Evolutionary conservation across 2,329 filamentous ascomycete species (phyloP), one percentile per base, ranked within the genome.

Genomic region (Beauveria sp.): DNA sequence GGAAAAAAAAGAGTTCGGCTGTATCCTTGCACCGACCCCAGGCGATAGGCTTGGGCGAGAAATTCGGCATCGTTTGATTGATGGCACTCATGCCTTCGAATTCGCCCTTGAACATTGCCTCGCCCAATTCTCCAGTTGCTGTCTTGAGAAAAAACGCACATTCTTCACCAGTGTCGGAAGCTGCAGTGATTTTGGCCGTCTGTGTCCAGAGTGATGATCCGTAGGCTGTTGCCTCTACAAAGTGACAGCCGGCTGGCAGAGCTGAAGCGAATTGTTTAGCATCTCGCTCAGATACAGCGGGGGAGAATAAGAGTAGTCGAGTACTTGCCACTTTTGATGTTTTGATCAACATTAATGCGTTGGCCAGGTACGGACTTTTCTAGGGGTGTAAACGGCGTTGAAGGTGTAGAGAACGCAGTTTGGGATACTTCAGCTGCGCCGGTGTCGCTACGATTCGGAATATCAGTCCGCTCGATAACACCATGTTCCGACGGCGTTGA

Each of bases 11-110:
- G 3, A 51, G 22, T 3, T 44, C 22, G 1, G 46, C 1, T 4
- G 12, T 16, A 9, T 59, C 22, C 18, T 18, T n/a, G 26, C 30
- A 59, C 16, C 10, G 46, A 5, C 55, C 46, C 55, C 55, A 59
- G 26, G 55, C 46, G 41, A 59, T 52, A 2, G 55, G 55, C 8
- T 52, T 52, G 14, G 55, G 55, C 20, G 55, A 50, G 5, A 59
- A 59, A 18, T 43, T 46, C 16, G 46, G 55, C 47, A 34, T 24
- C 5, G 37, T 16, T 5, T 30, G 6, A 12, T 50, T 9, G 16
- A 59, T 59, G 18, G 37, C 44, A 9, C 28, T 51, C 55, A 59
- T 59, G 37, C 20, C n/a, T 5, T 51, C 55, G 16, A 59, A 59
- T 18, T 59, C 55, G 18, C 55, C 55, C 3, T 34, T 47, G 37